Evolutionary conservation across 768 basidiomycete species (phyloP).

Genomic region (Chalciporus chontae): DNA sequence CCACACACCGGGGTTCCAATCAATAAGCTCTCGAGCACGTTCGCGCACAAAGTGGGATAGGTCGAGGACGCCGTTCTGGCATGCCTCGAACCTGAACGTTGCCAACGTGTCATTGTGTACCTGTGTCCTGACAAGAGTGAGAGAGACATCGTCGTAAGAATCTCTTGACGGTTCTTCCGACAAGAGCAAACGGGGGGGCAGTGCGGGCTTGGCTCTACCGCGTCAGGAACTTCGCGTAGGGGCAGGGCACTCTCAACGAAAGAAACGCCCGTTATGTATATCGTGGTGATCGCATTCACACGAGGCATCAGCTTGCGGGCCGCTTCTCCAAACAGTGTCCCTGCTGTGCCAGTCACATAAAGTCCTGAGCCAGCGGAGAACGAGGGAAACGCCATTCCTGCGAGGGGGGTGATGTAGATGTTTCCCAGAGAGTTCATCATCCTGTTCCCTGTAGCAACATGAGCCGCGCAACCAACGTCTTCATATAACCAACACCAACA

Average conservation of each 20-base stretch:
- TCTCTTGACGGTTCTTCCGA: conserved; percentile 33
- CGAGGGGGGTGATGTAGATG: conserved; percentile 52
- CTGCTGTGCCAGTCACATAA: conserved; percentile 56
- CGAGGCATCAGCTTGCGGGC: conserved; percentile 52
- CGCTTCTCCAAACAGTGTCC: conserved; percentile 44
- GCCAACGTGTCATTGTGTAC: conserved; percentile 37
- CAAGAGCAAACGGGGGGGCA: conserved; percentile 54
- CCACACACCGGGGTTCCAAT: conserved; percentile 36
- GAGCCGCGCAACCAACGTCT: neutral
- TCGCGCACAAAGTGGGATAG: conserved; percentile 48
- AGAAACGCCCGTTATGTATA: conserved; percentile 49
- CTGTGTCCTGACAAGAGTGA: conserved; percentile 19
- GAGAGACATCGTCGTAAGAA: conserved; percentile 31
- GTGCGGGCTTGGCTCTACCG: conserved; percentile 43
- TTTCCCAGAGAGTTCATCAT: conserved; percentile 64
- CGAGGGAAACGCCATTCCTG: conserved; percentile 53
- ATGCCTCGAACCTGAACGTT: conserved; percentile 50
- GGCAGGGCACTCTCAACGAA: conserved; percentile 55
- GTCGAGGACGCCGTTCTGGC: conserved; percentile 55
- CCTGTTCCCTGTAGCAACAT: conserved; percentile 45
- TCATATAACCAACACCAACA: conserved; percentile 28
- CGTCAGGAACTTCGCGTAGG: conserved; percentile 38
- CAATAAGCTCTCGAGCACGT: conserved; percentile 48
- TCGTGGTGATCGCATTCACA: conserved; percentile 42
- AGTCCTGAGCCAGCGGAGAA: conserved; percentile 54